Conservation (phyloP, 1,284 basidiomycete genomes). For the Fomitopsis palustris region DNA sequence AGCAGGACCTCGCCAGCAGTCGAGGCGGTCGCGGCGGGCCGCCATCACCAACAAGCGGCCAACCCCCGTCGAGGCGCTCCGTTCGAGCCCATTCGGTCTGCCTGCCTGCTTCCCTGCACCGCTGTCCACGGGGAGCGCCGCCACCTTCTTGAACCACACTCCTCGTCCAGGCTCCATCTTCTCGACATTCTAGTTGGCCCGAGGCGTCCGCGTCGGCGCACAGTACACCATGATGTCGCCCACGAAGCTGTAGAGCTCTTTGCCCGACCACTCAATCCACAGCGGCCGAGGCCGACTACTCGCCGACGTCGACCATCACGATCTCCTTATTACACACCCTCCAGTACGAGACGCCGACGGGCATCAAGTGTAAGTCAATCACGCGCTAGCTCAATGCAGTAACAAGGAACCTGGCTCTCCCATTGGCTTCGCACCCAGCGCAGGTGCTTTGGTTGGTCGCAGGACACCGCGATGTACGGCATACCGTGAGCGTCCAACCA, state of each 20-base stretch:
- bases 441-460: background rate
- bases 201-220: background rate
- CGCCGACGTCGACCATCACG: background rate
- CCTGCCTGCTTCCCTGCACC: background rate
- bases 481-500: background rate
- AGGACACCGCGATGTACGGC: background rate
- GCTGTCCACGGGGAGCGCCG: background rate
- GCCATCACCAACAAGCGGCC: background rate
- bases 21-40: background rate
- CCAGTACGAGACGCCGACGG: background rate
- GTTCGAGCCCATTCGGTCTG: background rate
- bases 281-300: background rate
- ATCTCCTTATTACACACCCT: background rate
- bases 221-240: background rate
- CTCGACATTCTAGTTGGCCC: background rate
- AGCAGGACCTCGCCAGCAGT: background rate
- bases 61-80: background rate
- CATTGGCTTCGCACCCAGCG: background rate
- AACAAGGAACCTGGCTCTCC: background rate
- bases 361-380: background rate
- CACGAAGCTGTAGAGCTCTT: background rate
- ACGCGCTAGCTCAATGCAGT: constrained; percentile 3
- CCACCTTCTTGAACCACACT: no score
- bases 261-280: no score
- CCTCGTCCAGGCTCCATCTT: no score